A percentile compares a stretch with the other conserved stretches of the same genome.
Conservation (phyloP, 805 yeast genomes). For the Grigorovia yakushimaensis region DNA sequence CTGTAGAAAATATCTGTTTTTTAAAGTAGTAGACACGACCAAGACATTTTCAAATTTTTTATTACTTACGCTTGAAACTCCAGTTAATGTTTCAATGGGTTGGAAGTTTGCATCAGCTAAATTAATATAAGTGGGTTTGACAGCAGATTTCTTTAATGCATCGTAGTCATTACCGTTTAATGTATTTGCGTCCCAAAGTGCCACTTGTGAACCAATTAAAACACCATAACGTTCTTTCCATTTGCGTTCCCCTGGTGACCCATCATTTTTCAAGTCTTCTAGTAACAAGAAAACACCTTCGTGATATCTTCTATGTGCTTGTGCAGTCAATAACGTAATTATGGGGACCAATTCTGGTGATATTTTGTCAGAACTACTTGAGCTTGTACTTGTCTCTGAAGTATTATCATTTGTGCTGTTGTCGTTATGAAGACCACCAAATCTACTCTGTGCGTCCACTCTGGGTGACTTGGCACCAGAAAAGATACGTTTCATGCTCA, state of each 20-base stretch:
- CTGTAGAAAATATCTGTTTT: slow-evolving; percentile 78
- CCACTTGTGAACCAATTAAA: slow-evolving; percentile 80
- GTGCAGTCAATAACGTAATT: slow-evolving; percentile 64
- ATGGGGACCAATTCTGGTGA: slow-evolving; percentile 49
- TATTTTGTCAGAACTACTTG: slow-evolving; percentile 5
- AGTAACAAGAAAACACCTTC: slow-evolving; percentile 70
- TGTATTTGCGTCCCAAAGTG: slow-evolving; percentile 80
- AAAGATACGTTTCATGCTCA: slow-evolving; percentile 19
- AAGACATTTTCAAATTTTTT: slow-evolving; percentile 62
- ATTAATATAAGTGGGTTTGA: slow-evolving; percentile 81
- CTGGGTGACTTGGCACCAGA: slow-evolving; percentile 13
- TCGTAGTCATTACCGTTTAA: slow-evolving; percentile 37
- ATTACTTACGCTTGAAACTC: slow-evolving; percentile 41
- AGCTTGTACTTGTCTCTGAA: neutral
- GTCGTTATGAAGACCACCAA: neutral
- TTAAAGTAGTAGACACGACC: slow-evolving; percentile 85
- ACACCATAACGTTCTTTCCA: slow-evolving; percentile 95
- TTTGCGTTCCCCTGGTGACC: slow-evolving; percentile 69
- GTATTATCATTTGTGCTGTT: neutral
- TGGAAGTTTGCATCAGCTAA: slow-evolving; percentile 83
- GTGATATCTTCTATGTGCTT: slow-evolving; percentile 60
- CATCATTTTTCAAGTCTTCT: slow-evolving; percentile 72
- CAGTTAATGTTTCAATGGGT: slow-evolving; percentile 56
- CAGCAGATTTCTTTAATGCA: slow-evolving; percentile 41
- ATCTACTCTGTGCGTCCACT: neutral